Base-by-base conservation (phyloP, 768 basidiomycete species). In the Tricholoma terreum region DNA sequence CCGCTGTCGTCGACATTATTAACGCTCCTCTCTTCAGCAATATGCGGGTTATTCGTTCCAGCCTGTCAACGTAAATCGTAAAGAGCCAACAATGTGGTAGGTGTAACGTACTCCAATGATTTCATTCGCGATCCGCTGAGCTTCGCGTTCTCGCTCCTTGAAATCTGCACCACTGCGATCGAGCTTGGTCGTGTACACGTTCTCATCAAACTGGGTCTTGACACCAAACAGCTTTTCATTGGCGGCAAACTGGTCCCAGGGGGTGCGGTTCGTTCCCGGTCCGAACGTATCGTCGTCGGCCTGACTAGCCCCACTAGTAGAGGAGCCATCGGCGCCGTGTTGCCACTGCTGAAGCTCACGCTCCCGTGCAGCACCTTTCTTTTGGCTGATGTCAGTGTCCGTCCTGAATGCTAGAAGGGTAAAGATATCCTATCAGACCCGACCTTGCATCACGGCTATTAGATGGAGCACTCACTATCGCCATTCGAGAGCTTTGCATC, bases 141-240 rank as follows among this genome's bases (percentile, higher is more conserved):
- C 97, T 71, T 88, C 85, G 60, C 85, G 82, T 71, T 98, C 95
- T 59, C 85, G 82, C 74, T 94, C 91, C 74, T 89, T 91, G 71
- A 81, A 99, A 71, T 95, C 94, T 19, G 88, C 82, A 6, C 84
- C 89, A 54, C 75, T 82, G 61, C 91, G 84, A 68, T 98, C 92
- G 45, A 99, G 79, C 74, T 86, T 93, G 15, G 96, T 98, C 10
- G 97, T 98, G 71, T 99, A 99, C 33, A 86, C 68, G 56, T 96
- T 91, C 75, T 99, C 97, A 66, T 96, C 89, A 72, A 92, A 99
- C 63, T 84, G 84, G 8, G 94, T 93, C 65, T 80, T 93, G 60
- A 96, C 86, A 21, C 97, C 97, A 67, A 97, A 98, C 55, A 92
- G 79, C 64, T 89, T 80, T 73, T 98, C 96, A 72, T 98, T 99